Base-by-base conservation (phyloP, 257 asterid genomes). In the Cynanchum wilfordii region DNA sequence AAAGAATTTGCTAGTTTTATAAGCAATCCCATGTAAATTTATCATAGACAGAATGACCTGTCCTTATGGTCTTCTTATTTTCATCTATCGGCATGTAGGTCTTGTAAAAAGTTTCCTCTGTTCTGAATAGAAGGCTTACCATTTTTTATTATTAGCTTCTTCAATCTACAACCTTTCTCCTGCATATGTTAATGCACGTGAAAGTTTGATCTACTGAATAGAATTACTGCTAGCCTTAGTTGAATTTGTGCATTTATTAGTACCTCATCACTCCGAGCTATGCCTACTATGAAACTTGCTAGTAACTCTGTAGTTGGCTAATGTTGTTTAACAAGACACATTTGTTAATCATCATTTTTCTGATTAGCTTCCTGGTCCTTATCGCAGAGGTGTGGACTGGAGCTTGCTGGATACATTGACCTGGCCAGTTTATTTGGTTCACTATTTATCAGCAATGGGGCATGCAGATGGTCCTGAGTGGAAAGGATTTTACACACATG, bases 351-450 rank as follows among this genome's bases (percentile, higher is more conserved):
- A 38, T 69, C 22, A 1, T 22, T 38, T 4, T 10, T 22, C 57
- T 50, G 15, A 20, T 10, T 17, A 19, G 19, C 22, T 25, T 63
- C 30, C 2, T 47, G 27, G 25, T 29, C 30, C 22, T 77, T 27
- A 33, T 54, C 72, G 13, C 67, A 92, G 99, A 97, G 87, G 89
- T 69, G 96, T 92, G 73, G 84, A 95, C 69, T 92, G 99, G 99
- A 96, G 90, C 81, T 84, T 87, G 83, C 89, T 95, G 71, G 99
- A 95, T 82, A 74, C 88, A 84, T 87, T 92, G 66, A 92, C 99
- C 13, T 95, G 99, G 99, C 98, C 99, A 67, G 78, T 92, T 77
- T 95, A 82, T 86, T 76, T 86, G 86, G 85, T 87, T 77, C 97
- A 95, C 82, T 95, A 95, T 82, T 79, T 92, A 77, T 75, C 92